These are phyloP conservation scores for Aquilaria malaccensis DNA, from an alignment of 345 rosid species.

Conservation along the genomic window DNA sequence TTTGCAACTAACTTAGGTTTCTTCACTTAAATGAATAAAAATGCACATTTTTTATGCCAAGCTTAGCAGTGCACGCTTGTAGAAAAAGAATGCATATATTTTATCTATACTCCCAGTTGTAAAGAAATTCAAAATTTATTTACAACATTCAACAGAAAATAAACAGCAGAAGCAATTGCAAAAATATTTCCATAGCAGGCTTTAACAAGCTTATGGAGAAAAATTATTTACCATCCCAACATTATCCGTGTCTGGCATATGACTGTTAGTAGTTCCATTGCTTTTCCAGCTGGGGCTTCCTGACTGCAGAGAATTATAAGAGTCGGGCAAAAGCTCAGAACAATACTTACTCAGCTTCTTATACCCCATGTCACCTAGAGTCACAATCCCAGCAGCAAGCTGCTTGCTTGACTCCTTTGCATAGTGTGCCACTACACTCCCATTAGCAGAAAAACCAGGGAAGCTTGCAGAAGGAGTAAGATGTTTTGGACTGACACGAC, in stretches of 20 bases:
- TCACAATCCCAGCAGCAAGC: constrained; percentile 80
- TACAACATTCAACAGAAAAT: no score
- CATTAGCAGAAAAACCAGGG: constrained; percentile 42
- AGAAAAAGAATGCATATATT: no score
- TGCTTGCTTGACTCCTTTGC: constrained; percentile 94
- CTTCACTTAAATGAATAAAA: no score
- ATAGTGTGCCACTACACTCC: constrained; percentile 57
- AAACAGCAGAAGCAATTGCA: no score
- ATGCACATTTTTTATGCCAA: no score
- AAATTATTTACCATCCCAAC: constrained; percentile 70
- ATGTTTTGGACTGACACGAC: constrained; percentile 59
- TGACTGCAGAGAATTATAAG: constrained; percentile 34
- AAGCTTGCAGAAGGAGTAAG: constrained; percentile 44
- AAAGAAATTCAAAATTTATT: no score
- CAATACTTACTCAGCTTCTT: constrained; percentile 62
- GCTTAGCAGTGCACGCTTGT: no score
- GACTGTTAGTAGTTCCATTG: constrained; percentile 45
- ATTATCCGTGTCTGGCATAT: constrained; percentile 53
- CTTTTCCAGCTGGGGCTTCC: constrained; percentile 49
- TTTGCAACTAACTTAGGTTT: no score
- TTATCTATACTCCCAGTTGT: no score
- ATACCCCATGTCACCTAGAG: constrained; percentile 80
- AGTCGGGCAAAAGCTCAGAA: constrained; percentile 69
- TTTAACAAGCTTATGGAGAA: constrained; percentile 3
- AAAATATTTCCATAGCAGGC: neutral